These are phyloP conservation scores for Lodderomyces metapsilosis DNA, from an alignment of 1,139 yeast genomes.

Conservation along the genomic window DNA sequence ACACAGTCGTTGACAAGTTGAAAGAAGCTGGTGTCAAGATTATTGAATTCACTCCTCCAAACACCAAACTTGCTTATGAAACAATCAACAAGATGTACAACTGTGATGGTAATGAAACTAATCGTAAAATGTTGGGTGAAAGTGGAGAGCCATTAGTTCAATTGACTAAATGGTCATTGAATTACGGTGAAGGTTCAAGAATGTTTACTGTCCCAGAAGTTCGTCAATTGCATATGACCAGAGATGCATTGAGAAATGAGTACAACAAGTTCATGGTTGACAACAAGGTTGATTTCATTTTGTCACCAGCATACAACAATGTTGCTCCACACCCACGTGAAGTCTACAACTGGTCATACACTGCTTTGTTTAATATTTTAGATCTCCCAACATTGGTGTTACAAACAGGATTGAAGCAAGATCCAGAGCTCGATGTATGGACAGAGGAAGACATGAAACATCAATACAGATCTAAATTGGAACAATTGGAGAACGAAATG, in stretches of 20 bases:
- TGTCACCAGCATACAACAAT: constrained; percentile 68
- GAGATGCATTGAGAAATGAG: constrained; percentile 57
- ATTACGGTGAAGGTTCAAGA: constrained; percentile 56
- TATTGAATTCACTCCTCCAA: constrained; percentile 50
- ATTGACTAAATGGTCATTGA: constrained; percentile 59
- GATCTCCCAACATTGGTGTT: constrained; percentile 62
- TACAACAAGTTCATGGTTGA: constrained; percentile 51
- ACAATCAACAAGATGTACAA: constrained; percentile 48
- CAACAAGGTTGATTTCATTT: constrained; percentile 62
- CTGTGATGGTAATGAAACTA: constrained; percentile 60
- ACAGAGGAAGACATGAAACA: constrained; percentile 29
- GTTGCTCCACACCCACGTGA: constrained; percentile 72
- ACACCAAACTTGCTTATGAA: constrained; percentile 48
- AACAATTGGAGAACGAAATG: constrained; percentile 35
- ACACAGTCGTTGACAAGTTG: constrained; percentile 26
- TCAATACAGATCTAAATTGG: constrained; percentile 41
- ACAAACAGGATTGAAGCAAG: constrained; percentile 64
- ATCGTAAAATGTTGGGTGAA: constrained; percentile 45
- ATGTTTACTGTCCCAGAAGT: constrained; percentile 42
- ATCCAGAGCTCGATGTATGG: constrained; percentile 46
- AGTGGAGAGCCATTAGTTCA: constrained; percentile 69
- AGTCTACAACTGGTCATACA: constrained; percentile 74
- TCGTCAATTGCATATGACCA: constrained; percentile 44
- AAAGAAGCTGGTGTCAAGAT: constrained; percentile 30
- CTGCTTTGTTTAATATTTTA: constrained; percentile 62